Conservation (phyloP, 1,284 basidiomycete genomes). For the Chalciporus sp. region DNA sequence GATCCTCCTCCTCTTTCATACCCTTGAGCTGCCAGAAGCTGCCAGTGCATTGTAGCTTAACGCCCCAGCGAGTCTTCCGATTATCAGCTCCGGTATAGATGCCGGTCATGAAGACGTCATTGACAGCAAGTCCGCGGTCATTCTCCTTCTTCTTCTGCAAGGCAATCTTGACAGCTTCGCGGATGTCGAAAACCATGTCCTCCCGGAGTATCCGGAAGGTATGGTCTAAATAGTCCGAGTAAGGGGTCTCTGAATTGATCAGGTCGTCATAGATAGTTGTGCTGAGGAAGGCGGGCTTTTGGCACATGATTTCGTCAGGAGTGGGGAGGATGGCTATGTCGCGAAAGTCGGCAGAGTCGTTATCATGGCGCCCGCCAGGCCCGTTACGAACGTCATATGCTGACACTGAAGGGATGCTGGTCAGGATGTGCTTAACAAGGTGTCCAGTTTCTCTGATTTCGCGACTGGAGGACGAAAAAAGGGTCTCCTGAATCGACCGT, state of each 20-base stretch:
- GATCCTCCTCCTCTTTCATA: background rate
- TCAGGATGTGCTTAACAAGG: slow-evolving; percentile 46
- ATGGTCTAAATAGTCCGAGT: slow-evolving; percentile 58
- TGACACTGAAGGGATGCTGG: slow-evolving; percentile 25
- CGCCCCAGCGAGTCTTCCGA: slow-evolving; percentile 41
- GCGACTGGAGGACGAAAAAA: background rate
- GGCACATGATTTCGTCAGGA: slow-evolving; percentile 50
- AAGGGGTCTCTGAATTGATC: slow-evolving; percentile 36
- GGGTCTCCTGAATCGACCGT: background rate
- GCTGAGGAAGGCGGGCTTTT: slow-evolving; percentile 40
- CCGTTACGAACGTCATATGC: slow-evolving; percentile 25
- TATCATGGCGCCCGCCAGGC: slow-evolving; percentile 67
- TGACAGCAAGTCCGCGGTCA: slow-evolving; percentile 38
- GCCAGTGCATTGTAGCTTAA: slow-evolving; percentile 45
- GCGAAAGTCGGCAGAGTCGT: slow-evolving; percentile 61
- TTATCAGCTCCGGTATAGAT: slow-evolving; percentile 28
- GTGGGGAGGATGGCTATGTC: slow-evolving; percentile 62
- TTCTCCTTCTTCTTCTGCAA: background rate
- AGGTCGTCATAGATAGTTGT: slow-evolving; percentile 61
- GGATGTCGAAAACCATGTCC: slow-evolving; percentile 61
- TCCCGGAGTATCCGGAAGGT: slow-evolving; percentile 66
- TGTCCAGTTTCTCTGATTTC: slow-evolving; percentile 39
- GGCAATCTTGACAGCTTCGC: slow-evolving; percentile 23
- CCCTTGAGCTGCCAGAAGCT: slow-evolving; percentile 44
- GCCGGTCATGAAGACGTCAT: background rate